phyloP scores from a whole-genome alignment of 2,329 filamentous ascomycete species.

The Elsinoe perseae region DNA sequence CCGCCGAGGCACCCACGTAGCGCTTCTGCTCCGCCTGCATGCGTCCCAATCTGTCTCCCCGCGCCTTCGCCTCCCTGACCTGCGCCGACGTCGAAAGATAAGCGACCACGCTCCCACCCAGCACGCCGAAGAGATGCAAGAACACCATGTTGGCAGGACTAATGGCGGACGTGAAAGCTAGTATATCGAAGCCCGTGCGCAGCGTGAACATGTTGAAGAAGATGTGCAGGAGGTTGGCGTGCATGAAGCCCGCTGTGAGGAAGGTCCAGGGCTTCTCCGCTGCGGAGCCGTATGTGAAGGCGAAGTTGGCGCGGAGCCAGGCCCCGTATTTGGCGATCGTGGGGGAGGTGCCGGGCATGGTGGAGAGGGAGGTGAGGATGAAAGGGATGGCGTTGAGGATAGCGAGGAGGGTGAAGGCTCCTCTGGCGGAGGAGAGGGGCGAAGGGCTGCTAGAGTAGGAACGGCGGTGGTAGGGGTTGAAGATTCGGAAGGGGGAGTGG shows the following conservation, averaged over 20 bases:
- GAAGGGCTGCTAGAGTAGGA: background rate
- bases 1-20: conserved; percentile 11
- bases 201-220: conserved; percentile 15
- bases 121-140: background rate
- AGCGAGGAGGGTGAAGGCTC: conserved; percentile 5
- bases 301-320: conserved; percentile 11
- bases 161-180: background rate
- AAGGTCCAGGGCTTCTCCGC: conserved; percentile 1
- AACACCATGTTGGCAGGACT: background rate
- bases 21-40: conserved; percentile 2
- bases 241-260: conserved; percentile 13
- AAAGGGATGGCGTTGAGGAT: conserved; percentile 10
- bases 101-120: conserved; percentile 3
- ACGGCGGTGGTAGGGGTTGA: background rate
- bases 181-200: conserved; percentile 2
- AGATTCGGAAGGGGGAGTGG: background rate
- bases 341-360: background rate
- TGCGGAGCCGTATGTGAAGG: conserved; percentile 1
- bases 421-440: background rate
- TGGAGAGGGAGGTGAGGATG: background rate
- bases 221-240: conserved; percentile 9
- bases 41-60: background rate
- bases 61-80: background rate
- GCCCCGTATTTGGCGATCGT: background rate
- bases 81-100: background rate